These are phyloP conservation scores for Aspergillus terreus DNA, from an alignment of 2,329 filamentous ascomycete genomes.

Conservation along the genomic window DNA sequence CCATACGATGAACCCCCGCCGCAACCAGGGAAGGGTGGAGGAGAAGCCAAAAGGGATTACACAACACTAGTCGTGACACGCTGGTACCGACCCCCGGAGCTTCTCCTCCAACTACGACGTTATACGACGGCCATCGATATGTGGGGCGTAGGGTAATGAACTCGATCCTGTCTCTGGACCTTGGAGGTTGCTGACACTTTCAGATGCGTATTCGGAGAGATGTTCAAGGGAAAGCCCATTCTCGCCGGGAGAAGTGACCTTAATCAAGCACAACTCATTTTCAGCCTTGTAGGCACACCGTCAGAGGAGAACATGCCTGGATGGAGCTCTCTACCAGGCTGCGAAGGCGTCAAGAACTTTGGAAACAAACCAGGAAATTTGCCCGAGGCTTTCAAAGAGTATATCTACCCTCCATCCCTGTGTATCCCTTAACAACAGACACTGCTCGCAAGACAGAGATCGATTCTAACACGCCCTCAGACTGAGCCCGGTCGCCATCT, in stretches of 20 bases:
- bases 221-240: constrained; percentile 92
- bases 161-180: background rate
- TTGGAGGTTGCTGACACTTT: constrained; percentile 19
- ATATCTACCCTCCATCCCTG: constrained; percentile 21
- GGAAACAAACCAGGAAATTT: constrained; percentile 63
- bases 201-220: constrained; percentile 96
- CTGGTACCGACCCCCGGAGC: constrained; percentile 94
- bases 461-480: constrained; percentile 35
- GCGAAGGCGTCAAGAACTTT: constrained; percentile 66
- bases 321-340: constrained; percentile 78
- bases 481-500: constrained; percentile 67
- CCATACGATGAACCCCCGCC: constrained; percentile 87
- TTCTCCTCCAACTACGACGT: constrained; percentile 78
- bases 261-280: constrained; percentile 90
- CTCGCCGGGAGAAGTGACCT: constrained; percentile 82
- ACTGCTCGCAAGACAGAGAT: background rate
- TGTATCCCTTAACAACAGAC: no score
- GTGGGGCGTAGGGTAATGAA: constrained; percentile 86
- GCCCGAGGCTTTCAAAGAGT: constrained; percentile 70
- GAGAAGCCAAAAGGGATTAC: constrained; percentile 84
- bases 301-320: constrained; percentile 90
- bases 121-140: constrained; percentile 98
- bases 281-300: constrained; percentile 84
- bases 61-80: constrained; percentile 94
- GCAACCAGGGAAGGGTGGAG: constrained; percentile 70